A percentile compares a stretch with the other conserved stretches of the same genome.
Evolutionary conservation across 2,329 filamentous ascomycete genomes (phyloP).

Genomic region (Xylaria sp.): DNA sequence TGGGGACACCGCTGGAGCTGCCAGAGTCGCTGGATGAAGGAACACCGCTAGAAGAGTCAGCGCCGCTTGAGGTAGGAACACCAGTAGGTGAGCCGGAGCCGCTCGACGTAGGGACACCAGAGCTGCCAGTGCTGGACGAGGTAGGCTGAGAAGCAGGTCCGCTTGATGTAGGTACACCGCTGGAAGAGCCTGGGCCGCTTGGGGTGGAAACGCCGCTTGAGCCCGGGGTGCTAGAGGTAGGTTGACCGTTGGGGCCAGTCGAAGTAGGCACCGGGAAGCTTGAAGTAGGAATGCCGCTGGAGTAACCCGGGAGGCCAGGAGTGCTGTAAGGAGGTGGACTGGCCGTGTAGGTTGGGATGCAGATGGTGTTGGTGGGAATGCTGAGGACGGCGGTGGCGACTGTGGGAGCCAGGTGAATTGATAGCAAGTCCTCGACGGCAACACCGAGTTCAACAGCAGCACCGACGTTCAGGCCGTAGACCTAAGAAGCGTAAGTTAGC

Average conservation of each 20-base stretch:
- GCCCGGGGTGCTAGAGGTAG: conserved; percentile 1
- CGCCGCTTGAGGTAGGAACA: conserved; percentile 2
- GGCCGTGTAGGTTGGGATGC: conserved; percentile 42
- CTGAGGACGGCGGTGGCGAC: conserved; percentile 55
- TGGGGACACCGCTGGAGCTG: conserved; percentile 21
- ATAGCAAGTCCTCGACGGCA: conserved; percentile 51
- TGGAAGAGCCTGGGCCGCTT: not conserved
- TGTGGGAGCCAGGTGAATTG: conserved; percentile 54
- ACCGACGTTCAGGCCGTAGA: conserved; percentile 55
- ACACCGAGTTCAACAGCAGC: conserved; percentile 52
- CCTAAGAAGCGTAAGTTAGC: conserved; percentile 13
- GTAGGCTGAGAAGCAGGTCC: not conserved
- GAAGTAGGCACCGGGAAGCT: not conserved
- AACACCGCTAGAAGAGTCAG: conserved; percentile 15
- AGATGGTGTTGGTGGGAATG: conserved; percentile 53
- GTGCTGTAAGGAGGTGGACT: conserved; percentile 13
- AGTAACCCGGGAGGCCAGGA: not conserved
- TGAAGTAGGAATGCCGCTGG: conserved; percentile 1
- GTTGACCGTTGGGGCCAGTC: not conserved
- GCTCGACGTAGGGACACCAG: not conserved
- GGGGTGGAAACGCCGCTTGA: conserved; percentile 3
- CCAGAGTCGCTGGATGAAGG: conserved; percentile 15
- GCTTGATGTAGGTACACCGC: conserved; percentile 1
- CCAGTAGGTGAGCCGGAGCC: conserved; percentile 19
- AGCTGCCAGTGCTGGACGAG: not conserved